Conservation (phyloP, 148 eudicot genomes). For the Cornus florida region DNA sequence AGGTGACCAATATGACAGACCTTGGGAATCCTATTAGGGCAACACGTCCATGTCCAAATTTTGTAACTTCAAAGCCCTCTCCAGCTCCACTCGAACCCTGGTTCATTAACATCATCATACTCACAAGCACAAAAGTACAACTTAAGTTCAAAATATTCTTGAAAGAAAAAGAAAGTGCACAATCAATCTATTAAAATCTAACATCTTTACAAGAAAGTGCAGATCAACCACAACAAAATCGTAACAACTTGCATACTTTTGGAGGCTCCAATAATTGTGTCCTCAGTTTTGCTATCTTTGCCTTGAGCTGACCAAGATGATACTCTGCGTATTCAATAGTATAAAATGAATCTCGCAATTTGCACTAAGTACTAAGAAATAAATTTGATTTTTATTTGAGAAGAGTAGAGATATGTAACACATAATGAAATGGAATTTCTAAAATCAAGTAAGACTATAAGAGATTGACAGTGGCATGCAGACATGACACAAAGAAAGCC, state of each 20-base stretch:
- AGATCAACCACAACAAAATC: slow-evolving; percentile 3
- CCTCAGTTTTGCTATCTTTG: slow-evolving; percentile 97
- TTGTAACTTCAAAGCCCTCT: slow-evolving; percentile 98
- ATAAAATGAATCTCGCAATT: slow-evolving; percentile 2
- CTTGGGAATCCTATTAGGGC: slow-evolving; percentile 99
- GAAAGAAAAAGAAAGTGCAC: neutral
- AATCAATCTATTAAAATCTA: neutral
- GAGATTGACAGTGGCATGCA: neutral
- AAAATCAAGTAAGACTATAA: neutral
- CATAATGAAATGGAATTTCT: neutral
- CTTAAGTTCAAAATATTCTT: neutral
- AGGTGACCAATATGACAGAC: slow-evolving; percentile 37
- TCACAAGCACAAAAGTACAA: neutral
- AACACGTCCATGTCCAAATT: slow-evolving; percentile 98
- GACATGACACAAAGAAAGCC: neutral
- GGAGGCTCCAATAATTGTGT: slow-evolving; percentile 99
- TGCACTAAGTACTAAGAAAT: neutral
- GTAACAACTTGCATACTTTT: slow-evolving; percentile 58
- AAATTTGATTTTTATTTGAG: neutral
- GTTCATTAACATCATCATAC: slow-evolving; percentile 14
- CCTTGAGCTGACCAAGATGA: slow-evolving; percentile 99
- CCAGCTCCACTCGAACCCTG: slow-evolving; percentile 99
- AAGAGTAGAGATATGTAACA: neutral
- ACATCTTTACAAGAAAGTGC: slow-evolving; percentile 9
- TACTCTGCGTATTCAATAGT: slow-evolving; percentile 54